Conservation (phyloP, 2,329 filamentous ascomycete genomes). For the Monosporascus cannonballus region DNA sequence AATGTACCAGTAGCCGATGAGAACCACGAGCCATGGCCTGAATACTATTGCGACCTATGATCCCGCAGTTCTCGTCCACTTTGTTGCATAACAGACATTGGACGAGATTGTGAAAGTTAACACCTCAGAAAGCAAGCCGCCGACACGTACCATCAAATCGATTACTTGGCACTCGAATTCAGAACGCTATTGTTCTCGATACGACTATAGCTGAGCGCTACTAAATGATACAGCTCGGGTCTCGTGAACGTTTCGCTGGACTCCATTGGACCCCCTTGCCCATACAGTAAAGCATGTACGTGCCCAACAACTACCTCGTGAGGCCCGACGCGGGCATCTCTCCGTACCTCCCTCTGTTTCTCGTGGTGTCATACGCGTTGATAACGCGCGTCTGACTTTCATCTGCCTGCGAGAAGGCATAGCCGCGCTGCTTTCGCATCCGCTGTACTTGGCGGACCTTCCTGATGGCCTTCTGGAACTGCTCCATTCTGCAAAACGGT, state of each 20-base stretch:
- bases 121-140: too few species aligned
- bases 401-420: constrained; percentile 96
- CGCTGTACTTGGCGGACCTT: constrained; percentile 97
- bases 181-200: too few species aligned
- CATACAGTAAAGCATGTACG: not conserved
- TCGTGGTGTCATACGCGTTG: constrained; percentile 96
- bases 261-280: not conserved
- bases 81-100: too few species aligned
- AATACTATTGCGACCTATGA: too few species aligned
- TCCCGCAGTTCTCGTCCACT: too few species aligned
- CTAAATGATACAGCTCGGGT: too few species aligned
- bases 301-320: constrained; percentile 14
- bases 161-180: too few species aligned
- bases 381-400: constrained; percentile 92
- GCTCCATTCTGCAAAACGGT: constrained; percentile 74
- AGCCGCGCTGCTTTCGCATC: constrained; percentile 98
- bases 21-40: too few species aligned
- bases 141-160: too few species aligned
- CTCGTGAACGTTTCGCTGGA: not conserved
- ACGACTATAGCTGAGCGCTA: too few species aligned
- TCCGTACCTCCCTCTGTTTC: constrained; percentile 83
- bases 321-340: constrained; percentile 64
- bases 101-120: too few species aligned
- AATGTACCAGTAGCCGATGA: too few species aligned
- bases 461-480: constrained; percentile 98